Percentiles rank a stretch among this genome's conserved stretches.
Conservation (phyloP, 1,284 basidiomycete species). For the Cutaneotrichosporon sp. region DNA sequence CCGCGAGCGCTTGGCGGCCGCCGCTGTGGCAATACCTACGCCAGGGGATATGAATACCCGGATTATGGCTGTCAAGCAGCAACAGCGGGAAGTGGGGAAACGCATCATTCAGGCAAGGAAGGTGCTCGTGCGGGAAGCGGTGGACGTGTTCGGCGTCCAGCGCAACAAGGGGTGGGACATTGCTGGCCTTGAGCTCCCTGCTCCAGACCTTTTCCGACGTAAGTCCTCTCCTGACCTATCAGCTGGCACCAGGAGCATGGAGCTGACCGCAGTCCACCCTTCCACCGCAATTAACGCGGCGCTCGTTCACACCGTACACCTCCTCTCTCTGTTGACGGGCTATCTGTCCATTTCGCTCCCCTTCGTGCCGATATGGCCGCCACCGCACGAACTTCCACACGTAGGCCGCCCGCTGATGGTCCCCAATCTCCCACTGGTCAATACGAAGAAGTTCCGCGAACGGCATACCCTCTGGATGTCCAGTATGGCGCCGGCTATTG, state of each 20-base stretch:
- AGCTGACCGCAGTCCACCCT: conserved; percentile 32
- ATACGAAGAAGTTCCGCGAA: conserved; percentile 35
- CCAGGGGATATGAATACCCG: conserved; percentile 11
- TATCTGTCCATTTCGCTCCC: conserved; percentile 42
- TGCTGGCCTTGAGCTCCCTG: conserved; percentile 29
- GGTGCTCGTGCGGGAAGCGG: conserved; percentile 37
- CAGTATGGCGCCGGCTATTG: conserved; percentile 21
- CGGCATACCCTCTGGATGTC: conserved; percentile 39
- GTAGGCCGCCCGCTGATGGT: conserved; percentile 33
- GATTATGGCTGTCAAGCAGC: conserved; percentile 9
- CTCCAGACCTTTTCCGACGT: conserved; percentile 34
- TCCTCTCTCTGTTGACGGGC: conserved; percentile 33
- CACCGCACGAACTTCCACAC: conserved; percentile 21
- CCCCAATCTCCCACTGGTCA: conserved; percentile 33
- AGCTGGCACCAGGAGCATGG: background rate
- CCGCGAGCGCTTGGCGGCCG: conserved; percentile 5
- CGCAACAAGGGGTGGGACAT: conserved; percentile 31
- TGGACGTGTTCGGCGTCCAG: conserved; percentile 36
- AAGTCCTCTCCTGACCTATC: conserved; percentile 14
- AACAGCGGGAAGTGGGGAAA: conserved; percentile 24
- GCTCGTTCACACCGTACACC: conserved; percentile 34
- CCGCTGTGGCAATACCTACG: background rate
- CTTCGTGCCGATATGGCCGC: conserved; percentile 23
- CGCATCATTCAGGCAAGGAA: conserved; percentile 33
- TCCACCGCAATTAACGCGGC: conserved; percentile 35